phyloP scores from a whole-genome alignment of 345 rosid genomes.

The Garcia nutans region DNA sequence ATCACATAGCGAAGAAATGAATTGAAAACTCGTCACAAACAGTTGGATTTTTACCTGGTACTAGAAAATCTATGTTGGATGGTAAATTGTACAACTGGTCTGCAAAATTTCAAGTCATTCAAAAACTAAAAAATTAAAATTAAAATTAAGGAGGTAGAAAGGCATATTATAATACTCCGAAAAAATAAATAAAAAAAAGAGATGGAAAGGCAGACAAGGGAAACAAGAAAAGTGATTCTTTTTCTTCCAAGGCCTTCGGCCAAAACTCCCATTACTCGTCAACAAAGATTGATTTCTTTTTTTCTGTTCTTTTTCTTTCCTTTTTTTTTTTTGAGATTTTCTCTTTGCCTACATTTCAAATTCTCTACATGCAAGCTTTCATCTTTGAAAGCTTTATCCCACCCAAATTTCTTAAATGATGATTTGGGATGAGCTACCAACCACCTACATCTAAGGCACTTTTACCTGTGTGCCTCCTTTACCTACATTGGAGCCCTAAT shows the following conservation, averaged over 20 bases:
- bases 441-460: constrained; percentile 22
- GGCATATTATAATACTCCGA: too few species aligned
- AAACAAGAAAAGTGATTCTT: neutral
- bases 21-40: too few species aligned
- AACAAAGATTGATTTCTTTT: constrained; percentile 8
- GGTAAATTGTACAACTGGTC: too few species aligned
- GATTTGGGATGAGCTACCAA: constrained; percentile 19
- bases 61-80: too few species aligned
- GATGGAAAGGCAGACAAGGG: neutral
- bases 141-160: too few species aligned
- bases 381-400: constrained; percentile 19
- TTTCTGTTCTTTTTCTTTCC: neutral
- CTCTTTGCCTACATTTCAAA: constrained; percentile 10
- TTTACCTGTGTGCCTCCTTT: constrained; percentile 5
- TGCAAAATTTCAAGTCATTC: too few species aligned
- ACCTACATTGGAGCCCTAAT: constrained; percentile 19
- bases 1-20: too few species aligned
- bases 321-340: neutral
- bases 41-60: too few species aligned
- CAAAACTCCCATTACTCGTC: constrained; percentile 10
- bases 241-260: constrained; percentile 33
- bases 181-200: neutral
- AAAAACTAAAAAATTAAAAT: neutral
- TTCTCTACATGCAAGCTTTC: constrained; percentile 27
- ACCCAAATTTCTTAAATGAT: constrained; percentile 16